Base-by-base conservation (phyloP, 129 eudicot species). In the Escallonia rubra region DNA sequence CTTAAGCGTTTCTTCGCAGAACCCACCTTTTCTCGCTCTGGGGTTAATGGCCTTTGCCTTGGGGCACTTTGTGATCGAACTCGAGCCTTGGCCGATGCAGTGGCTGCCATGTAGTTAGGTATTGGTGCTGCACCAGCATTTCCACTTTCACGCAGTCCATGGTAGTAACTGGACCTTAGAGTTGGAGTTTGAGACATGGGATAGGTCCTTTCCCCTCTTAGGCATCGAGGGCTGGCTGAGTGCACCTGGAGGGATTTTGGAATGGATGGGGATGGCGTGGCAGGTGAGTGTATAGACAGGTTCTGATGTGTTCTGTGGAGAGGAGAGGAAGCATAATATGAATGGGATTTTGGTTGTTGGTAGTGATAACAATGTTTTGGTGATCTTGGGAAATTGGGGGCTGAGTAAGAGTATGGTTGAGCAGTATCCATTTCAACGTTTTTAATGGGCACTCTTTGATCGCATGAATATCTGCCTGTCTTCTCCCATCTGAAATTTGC, bases 61-160 rank as follows among this genome's bases (percentile, higher is more conserved):
- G 85, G 89, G 14, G 79, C 71, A 68, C 94, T 86, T 11, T 61
- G 78, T 43, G 89, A 77, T 67, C 89, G 62, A 16, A 64, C 62
- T 47, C 89, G 76, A 57, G 94, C 94, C 81, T 62, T 80, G 49
- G 94, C 86, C 15, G 95, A 83, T 41, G 64, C 83, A 6, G 95
- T 87, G 23, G 82, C 79, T 40, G 81, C 84, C 89, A 87, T 87
- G 71, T 87, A 87, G 62, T 68, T 83, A 9, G 95, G 95, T 53
- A 47, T 41, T 66, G 67, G 41, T 52, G 52, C 59, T 1, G 70
- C 59, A 59, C 61, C 63, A 40, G 64, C 51, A n/a, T 58, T 76
- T 39, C 62, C 71, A 58, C 57, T 58, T 43, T 15, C 61, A 23
- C 54, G 41, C 59, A 44, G 63, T 53, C 74, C 53, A 7, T 65